phyloP scores from a whole-genome alignment of 805 yeast species.

The Kodamaea laetipori region DNA sequence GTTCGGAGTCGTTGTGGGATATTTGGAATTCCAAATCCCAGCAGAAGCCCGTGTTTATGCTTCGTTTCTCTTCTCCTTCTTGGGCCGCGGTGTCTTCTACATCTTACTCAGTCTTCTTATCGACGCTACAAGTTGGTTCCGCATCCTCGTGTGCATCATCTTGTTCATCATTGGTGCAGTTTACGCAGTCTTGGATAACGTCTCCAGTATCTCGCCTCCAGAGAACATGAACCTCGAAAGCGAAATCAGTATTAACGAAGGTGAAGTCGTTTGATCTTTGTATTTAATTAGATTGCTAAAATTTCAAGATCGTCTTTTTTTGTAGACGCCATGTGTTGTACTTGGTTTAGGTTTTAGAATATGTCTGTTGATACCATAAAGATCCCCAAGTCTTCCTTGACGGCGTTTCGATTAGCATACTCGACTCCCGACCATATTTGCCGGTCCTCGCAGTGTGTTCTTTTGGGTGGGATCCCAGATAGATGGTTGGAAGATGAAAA shows the following conservation, averaged over 20 bases:
- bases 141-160: slow-evolving; percentile 54
- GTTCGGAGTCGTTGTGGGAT: slow-evolving; percentile 56
- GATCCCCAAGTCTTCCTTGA: slow-evolving; percentile 57
- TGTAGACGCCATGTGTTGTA: slow-evolving; percentile 5
- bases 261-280: slow-evolving; percentile 33
- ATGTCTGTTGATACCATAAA: slow-evolving; percentile 11
- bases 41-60: slow-evolving; percentile 65
- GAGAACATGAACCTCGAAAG: slow-evolving; percentile 68
- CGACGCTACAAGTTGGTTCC: slow-evolving; percentile 54
- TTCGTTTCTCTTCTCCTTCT: slow-evolving; percentile 65
- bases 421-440: slow-evolving; percentile 51
- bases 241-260: slow-evolving; percentile 40
- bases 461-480: slow-evolving; percentile 62
- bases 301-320: slow-evolving; percentile 5
- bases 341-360: slow-evolving; percentile 1
- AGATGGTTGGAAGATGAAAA: slow-evolving; percentile 51
- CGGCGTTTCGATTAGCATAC: slow-evolving; percentile 60
- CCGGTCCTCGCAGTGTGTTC: slow-evolving; percentile 46
- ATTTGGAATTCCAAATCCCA: slow-evolving; percentile 53
- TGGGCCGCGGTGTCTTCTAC: slow-evolving; percentile 70
- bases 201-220: slow-evolving; percentile 78
- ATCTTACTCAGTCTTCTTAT: slow-evolving; percentile 40
- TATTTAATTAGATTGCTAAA: slow-evolving; percentile 3
- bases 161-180: slow-evolving; percentile 62
- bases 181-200: slow-evolving; percentile 64